phyloP scores from a whole-genome alignment of 306 rosid species.

The Cicer cuneatum region DNA sequence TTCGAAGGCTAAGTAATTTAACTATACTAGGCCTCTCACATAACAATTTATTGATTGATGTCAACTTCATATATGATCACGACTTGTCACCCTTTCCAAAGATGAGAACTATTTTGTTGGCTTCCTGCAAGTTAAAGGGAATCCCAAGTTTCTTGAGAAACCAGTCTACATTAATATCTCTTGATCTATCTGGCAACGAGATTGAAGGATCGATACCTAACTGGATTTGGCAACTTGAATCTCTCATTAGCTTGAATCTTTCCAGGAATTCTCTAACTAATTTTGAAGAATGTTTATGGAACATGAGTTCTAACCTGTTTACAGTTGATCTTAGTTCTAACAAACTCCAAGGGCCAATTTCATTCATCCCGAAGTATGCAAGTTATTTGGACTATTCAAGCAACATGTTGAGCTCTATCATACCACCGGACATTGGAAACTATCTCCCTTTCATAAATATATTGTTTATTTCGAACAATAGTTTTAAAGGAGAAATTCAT shows the following conservation, averaged over 20 bases:
- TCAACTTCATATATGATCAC: background rate
- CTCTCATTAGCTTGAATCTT: background rate
- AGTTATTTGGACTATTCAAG: slow-evolving; percentile 38
- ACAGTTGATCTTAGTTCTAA: slow-evolving; percentile 21
- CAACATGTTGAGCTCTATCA: slow-evolving; percentile 22
- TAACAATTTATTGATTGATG: slow-evolving; percentile 43
- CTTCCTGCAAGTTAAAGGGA: slow-evolving; percentile 37
- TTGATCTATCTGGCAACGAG: slow-evolving; percentile 53
- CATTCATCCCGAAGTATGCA: background rate
- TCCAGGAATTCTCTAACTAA: slow-evolving; percentile 11
- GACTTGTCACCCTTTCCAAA: slow-evolving; percentile 29
- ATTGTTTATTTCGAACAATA: slow-evolving; percentile 45
- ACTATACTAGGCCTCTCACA: slow-evolving; percentile 51
- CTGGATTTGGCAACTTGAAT: slow-evolving; percentile 25
- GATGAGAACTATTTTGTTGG: slow-evolving; percentile 35
- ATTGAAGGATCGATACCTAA: slow-evolving; percentile 37
- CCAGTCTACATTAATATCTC: background rate
- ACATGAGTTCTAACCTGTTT: background rate
- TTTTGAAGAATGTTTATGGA: background rate
- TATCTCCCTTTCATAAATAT: background rate
- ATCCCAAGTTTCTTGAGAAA: slow-evolving; percentile 54
- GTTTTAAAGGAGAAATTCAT: slow-evolving; percentile 35
- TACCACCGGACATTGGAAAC: slow-evolving; percentile 38
- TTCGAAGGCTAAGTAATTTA: slow-evolving; percentile 42
- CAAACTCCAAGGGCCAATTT: slow-evolving; percentile 2